Evolutionary conservation across 306 rosid genomes (phyloP).

Genomic region (Chamaecrista fasciculata): DNA sequence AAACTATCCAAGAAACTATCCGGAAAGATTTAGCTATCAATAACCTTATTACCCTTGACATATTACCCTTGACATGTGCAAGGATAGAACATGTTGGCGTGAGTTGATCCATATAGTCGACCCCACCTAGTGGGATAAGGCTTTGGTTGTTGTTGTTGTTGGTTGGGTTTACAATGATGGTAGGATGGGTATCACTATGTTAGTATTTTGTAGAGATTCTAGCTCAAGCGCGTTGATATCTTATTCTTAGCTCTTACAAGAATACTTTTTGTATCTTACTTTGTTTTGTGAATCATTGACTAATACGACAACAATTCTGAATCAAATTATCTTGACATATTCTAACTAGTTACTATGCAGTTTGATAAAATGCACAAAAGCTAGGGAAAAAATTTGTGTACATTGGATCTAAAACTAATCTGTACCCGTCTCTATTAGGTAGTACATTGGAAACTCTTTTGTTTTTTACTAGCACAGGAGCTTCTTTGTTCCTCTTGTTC

Average conservation of each 20-base stretch:
- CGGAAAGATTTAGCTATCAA: too few species aligned
- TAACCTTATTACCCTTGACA: too few species aligned
- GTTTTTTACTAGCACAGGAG: not conserved
- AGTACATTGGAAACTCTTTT: not conserved
- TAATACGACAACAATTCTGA: not conserved
- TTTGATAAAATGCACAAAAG: not conserved
- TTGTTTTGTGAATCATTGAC: slow-evolving; percentile 16
- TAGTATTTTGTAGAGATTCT: slow-evolving; percentile 1
- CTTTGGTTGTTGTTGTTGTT: too few species aligned
- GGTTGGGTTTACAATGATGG: slow-evolving; percentile 16
- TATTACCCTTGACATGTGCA: too few species aligned
- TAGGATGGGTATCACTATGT: not conserved
- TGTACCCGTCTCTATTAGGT: slow-evolving; percentile 7
- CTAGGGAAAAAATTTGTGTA: not conserved
- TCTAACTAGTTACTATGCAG: not conserved
- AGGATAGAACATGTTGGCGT: too few species aligned
- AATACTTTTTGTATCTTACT: not conserved
- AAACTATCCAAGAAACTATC: too few species aligned
- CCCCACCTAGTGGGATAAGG: too few species aligned
- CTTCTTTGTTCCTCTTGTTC: not conserved
- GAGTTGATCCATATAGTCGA: too few species aligned
- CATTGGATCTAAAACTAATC: not conserved
- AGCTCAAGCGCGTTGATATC: slow-evolving; percentile 5
- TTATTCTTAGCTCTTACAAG: not conserved
- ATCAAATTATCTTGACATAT: not conserved